phyloP scores from a whole-genome alignment of 2,329 filamentous ascomycete species.

The Stemphylium lycopersici region DNA sequence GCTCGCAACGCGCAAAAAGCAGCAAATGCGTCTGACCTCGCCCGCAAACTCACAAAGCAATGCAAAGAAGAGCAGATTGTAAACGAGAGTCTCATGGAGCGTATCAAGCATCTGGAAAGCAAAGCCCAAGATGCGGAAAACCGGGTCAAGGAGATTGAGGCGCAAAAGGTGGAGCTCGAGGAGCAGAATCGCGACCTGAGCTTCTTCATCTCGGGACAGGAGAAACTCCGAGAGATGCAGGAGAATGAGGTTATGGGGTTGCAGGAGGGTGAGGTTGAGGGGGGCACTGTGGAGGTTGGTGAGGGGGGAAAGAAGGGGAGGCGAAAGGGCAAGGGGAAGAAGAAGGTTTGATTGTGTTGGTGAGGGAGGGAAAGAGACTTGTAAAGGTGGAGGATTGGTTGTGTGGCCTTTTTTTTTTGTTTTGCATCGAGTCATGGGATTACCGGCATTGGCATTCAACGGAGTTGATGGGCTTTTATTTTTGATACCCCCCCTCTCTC shows the following conservation, averaged over 20 bases:
- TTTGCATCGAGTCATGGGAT: no score
- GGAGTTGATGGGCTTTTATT: no score
- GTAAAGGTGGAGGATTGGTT: no score
- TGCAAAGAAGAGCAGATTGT: conserved; percentile 88
- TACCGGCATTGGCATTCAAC: no score
- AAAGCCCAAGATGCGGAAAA: conserved; percentile 63
- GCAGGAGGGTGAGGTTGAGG: conserved; percentile 67
- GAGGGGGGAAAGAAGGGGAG: conserved; percentile 25
- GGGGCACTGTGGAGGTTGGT: conserved; percentile 41
- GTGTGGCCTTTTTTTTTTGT: neutral
- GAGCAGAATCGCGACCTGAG: conserved; percentile 87
- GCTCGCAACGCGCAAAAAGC: conserved; percentile 62
- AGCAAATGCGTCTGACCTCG: conserved; percentile 74
- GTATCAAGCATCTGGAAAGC: conserved; percentile 73
- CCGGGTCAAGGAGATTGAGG: conserved; percentile 49
- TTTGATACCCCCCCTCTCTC: no score
- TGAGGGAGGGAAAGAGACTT: no score
- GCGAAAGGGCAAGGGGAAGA: conserved; percentile 34
- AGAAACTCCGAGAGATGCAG: conserved; percentile 76
- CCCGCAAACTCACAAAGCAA: conserved; percentile 74
- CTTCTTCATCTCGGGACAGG: conserved; percentile 84
- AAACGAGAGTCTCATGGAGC: conserved; percentile 77
- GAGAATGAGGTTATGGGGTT: conserved; percentile 72
- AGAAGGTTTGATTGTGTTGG: conserved; percentile 17
- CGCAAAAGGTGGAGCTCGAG: conserved; percentile 72